A percentile compares a stretch with the other conserved stretches of the same genome.
phyloP scores from a whole-genome alignment of 2,329 filamentous ascomycete species.

The Colletotrichum lentis region DNA sequence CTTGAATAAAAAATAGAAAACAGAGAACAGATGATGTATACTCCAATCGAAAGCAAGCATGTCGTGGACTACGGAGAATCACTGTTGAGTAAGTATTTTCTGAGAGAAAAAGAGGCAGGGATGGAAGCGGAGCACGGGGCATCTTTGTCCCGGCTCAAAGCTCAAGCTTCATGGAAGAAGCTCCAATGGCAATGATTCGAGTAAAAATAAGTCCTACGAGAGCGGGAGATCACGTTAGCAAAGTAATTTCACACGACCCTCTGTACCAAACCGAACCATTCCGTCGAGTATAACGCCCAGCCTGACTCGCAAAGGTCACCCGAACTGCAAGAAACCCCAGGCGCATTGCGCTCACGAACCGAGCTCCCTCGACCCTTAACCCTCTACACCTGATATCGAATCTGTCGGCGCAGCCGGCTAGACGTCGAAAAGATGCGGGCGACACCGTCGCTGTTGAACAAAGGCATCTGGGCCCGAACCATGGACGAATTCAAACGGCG shows the following conservation, averaged over 20 bases:
- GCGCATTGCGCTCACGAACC: neutral
- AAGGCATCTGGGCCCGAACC: slow-evolving; percentile 66
- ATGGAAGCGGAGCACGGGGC: slow-evolving; percentile 10
- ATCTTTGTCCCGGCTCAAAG: slow-evolving; percentile 31
- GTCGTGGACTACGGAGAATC: too few species aligned
- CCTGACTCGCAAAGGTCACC: neutral
- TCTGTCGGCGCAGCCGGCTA: neutral
- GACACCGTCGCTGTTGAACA: slow-evolving; percentile 54
- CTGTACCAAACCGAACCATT: too few species aligned
- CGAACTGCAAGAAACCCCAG: neutral
- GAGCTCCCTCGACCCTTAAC: neutral
- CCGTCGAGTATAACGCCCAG: neutral
- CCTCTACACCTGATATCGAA: neutral
- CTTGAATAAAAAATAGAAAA: too few species aligned
- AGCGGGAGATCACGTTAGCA: neutral
- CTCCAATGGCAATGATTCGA: slow-evolving; percentile 6
- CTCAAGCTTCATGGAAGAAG: slow-evolving; percentile 9
- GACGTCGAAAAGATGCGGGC: slow-evolving; percentile 55
- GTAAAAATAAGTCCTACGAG: neutral
- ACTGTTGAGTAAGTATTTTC: neutral
- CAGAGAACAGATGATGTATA: too few species aligned
- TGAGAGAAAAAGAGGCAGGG: neutral
- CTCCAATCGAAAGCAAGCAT: neutral
- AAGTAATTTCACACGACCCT: neutral
- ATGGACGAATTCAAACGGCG: slow-evolving; percentile 67